phyloP scores from a whole-genome alignment of 2,329 filamentous ascomycete genomes.

The Arthrinium phaeospermum region DNA sequence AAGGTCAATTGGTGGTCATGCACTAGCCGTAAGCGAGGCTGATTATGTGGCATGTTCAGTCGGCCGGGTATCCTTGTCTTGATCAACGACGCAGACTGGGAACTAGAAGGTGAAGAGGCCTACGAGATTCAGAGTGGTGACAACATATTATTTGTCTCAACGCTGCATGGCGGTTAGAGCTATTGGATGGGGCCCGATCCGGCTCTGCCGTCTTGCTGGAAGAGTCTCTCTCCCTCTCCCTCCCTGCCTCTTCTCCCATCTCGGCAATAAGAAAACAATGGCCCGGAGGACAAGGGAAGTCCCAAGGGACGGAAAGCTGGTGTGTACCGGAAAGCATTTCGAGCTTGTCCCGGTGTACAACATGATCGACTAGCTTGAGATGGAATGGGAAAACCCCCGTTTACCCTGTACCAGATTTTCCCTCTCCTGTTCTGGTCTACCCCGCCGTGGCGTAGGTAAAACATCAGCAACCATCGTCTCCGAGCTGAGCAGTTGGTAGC shows the following conservation, averaged over 20 bases:
- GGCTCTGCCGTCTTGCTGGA: slow-evolving; percentile 25
- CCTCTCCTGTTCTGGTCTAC: background rate
- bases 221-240: background rate
- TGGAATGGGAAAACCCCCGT: background rate
- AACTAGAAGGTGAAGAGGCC: slow-evolving; percentile 90
- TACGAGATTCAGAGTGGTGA: slow-evolving; percentile 85
- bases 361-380: slow-evolving; percentile 9
- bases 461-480: slow-evolving; percentile 17
- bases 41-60: slow-evolving; percentile 53
- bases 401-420: background rate
- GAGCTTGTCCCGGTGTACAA: slow-evolving; percentile 3
- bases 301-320: background rate
- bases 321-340: background rate
- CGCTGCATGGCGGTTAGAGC: slow-evolving; percentile 84
- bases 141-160: slow-evolving; percentile 95
- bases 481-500: background rate
- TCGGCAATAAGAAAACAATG: background rate
- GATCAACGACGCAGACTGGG: slow-evolving; percentile 98
- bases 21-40: slow-evolving; percentile 24
- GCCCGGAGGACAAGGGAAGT: background rate
- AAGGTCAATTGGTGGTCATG: background rate
- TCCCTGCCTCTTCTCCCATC: background rate
- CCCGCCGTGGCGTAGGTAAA: slow-evolving; percentile 19
- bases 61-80: slow-evolving; percentile 94
- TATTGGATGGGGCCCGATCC: slow-evolving; percentile 15